phyloP scores from a whole-genome alignment of 257 asterid species.

The Solanum pennellii region DNA sequence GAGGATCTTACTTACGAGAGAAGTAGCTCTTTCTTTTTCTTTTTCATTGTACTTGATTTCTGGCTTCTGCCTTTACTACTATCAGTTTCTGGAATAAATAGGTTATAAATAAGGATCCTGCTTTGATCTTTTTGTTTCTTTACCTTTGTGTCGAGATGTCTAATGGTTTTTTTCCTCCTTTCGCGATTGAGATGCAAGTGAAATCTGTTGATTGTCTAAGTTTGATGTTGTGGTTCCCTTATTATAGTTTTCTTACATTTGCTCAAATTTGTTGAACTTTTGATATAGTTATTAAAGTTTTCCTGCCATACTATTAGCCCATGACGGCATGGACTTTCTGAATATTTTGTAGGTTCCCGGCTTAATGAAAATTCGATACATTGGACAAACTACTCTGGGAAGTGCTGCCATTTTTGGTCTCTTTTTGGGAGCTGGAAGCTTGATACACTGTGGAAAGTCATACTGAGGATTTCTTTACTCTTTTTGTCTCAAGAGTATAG shows the following conservation, averaged over 20 bases:
- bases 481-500: background rate
- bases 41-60: background rate
- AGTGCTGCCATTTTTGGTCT: conserved; percentile 31
- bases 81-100: background rate
- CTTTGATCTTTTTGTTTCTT: background rate
- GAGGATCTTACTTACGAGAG: background rate
- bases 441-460: conserved; percentile 77
- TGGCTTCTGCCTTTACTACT: background rate
- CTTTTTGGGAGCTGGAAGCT: conserved; percentile 5
- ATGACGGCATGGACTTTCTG: background rate
- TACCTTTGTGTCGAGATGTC: background rate
- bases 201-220: background rate
- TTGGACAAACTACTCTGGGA: conserved; percentile 73
- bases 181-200: background rate
- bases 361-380: conserved; percentile 59
- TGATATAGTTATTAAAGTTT: background rate
- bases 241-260: background rate
- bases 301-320: background rate
- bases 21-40: background rate
- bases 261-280: background rate
- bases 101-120: background rate
- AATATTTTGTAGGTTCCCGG: conserved; percentile 63
- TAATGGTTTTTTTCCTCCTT: background rate
- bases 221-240: background rate
- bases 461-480: conserved; percentile 20